A percentile compares a stretch with the other conserved stretches of the same genome.
Conservation (phyloP, 306 rosid species). For the Pterocarpus macrocarpus region DNA sequence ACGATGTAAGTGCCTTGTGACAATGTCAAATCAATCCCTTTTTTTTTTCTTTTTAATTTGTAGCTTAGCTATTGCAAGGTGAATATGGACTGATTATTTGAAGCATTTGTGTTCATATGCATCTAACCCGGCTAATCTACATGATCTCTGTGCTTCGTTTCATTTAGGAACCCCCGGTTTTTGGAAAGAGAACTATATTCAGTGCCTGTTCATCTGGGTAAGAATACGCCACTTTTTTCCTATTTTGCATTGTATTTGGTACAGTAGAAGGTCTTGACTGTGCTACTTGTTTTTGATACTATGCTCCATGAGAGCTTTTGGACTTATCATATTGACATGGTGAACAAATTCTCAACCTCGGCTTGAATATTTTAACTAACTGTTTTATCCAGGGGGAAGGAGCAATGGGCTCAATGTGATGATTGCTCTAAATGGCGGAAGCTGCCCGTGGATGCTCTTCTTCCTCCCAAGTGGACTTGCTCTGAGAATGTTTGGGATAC, state of each 20-base stretch:
- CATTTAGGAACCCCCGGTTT: constrained; percentile 92
- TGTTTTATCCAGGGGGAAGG: constrained; percentile 69
- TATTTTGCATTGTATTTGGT: constrained; percentile 30
- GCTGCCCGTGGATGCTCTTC: constrained; percentile 83
- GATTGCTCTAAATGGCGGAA: constrained; percentile 96
- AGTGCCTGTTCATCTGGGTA: constrained; percentile 75
- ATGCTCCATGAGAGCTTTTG: constrained; percentile 15
- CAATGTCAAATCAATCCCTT: constrained; percentile 15
- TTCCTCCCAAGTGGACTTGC: constrained; percentile 97
- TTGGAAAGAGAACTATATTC: constrained; percentile 93
- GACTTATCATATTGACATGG: constrained; percentile 6
- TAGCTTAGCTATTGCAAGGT: constrained; percentile 9
- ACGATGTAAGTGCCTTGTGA: constrained; percentile 71
- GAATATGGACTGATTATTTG: constrained; percentile 15
- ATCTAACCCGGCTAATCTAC: constrained; percentile 39
- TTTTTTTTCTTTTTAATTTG: neutral
- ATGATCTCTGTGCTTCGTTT: constrained; percentile 46
- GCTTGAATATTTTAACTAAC: constrained; percentile 46
- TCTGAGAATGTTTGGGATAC: constrained; percentile 86
- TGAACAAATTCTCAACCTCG: constrained; percentile 28
- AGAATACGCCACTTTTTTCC: constrained; percentile 45
- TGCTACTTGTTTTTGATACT: neutral
- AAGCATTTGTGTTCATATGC: constrained; percentile 40
- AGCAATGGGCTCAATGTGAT: constrained; percentile 96
- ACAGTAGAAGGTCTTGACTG: constrained; percentile 16